Evolutionary conservation across 2,329 filamentous ascomycete species (phyloP).

Genomic region (Nectriaceae sp.): DNA sequence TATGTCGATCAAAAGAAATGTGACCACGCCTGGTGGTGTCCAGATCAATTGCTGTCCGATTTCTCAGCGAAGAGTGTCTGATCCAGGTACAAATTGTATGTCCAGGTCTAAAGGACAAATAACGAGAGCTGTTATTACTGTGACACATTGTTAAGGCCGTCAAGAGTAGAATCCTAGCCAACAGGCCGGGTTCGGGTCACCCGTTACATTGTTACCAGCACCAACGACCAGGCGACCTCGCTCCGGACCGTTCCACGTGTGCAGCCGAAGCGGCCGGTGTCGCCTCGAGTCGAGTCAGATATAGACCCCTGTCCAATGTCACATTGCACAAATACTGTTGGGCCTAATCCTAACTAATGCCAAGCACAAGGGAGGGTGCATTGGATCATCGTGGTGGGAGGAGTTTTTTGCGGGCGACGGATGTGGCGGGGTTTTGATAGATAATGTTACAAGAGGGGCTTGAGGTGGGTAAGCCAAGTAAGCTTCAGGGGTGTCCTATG

Average conservation of each 20-base stretch:
- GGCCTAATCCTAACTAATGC: too few species aligned
- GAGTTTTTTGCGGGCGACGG: background rate
- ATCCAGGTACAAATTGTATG: background rate
- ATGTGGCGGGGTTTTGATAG: too few species aligned
- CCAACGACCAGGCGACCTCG: constrained; percentile 5
- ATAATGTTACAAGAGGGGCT: too few species aligned
- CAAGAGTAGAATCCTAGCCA: background rate
- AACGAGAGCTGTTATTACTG: background rate
- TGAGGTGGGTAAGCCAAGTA: too few species aligned
- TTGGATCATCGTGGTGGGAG: background rate
- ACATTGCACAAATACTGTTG: background rate
- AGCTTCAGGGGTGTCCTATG: too few species aligned
- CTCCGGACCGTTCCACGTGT: constrained; percentile 22
- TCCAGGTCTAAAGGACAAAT: background rate
- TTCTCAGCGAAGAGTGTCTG: background rate
- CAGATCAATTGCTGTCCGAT: too few species aligned
- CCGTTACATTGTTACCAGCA: too few species aligned
- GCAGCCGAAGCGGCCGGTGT: constrained; percentile 1
- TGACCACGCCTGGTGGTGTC: too few species aligned
- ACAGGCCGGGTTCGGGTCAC: background rate
- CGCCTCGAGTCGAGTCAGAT: too few species aligned
- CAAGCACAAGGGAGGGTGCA: background rate
- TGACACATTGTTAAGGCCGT: background rate
- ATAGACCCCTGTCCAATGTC: background rate
- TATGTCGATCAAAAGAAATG: too few species aligned